These are phyloP conservation scores for Russula sp. DNA, from an alignment of 768 basidiomycete genomes.

Conservation along the genomic window DNA sequence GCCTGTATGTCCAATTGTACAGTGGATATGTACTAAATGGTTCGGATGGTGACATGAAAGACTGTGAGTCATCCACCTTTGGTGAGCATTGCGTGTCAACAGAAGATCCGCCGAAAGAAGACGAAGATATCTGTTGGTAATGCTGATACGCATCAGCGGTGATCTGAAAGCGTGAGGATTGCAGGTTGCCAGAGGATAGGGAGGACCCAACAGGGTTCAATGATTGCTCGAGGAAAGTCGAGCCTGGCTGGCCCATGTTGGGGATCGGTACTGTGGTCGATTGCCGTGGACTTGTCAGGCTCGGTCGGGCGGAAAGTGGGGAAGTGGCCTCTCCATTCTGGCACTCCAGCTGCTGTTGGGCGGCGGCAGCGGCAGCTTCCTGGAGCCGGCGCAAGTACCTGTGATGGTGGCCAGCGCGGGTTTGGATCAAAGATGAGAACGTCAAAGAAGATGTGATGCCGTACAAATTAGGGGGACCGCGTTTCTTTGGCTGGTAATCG, in stretches of 20 bases:
- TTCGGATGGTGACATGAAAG: conserved; percentile 38
- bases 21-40: conserved; percentile 57
- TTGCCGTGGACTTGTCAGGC: conserved; percentile 12
- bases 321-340: conserved; percentile 27
- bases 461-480: conserved; percentile 88
- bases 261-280: conserved; percentile 4
- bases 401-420: conserved; percentile 12
- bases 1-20: conserved; percentile 66
- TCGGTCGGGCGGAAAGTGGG: conserved; percentile 15
- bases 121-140: conserved; percentile 36
- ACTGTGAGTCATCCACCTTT: conserved; percentile 39
- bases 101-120: conserved; percentile 36
- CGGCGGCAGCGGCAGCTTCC: conserved; percentile 56
- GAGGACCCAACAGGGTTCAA: conserved; percentile 31
- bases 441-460: conserved; percentile 23
- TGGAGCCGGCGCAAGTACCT: conserved; percentile 77
- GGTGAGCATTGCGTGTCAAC: conserved; percentile 31
- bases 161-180: conserved; percentile 66
- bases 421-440: background rate
- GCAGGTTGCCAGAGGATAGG: conserved; percentile 39
- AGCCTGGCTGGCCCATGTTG: conserved; percentile 24
- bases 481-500: conserved; percentile 89
- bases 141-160: conserved; percentile 63
- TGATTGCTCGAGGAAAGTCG: conserved; percentile 47
- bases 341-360: conserved; percentile 36